Base-by-base conservation (phyloP, 805 yeast genomes). In the Candida xiaguanensis region DNA sequence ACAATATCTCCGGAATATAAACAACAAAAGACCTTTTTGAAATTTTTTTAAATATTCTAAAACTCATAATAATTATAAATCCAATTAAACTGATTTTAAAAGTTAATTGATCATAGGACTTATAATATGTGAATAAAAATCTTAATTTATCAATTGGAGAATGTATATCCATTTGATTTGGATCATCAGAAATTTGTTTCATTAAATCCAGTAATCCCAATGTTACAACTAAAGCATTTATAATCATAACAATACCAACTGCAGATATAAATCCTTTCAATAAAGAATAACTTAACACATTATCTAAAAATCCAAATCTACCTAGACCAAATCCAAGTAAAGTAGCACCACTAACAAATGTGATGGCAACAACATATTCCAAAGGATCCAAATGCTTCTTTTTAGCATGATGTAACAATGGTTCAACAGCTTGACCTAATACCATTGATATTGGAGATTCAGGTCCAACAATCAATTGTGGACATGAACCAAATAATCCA, bases 1-100 rank as follows among this genome's bases (percentile, higher is more conserved):
- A 50, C 41, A 91, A 65, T 27, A 91, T 90, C 48, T 91, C 98
- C 0, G 99, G 98, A 23, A 93, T 59, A 43, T 83, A 85, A 0
- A 80, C 71, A 8, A 78, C 70, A 5, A 38, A 36, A 42, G 47
- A 45, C 19, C 44, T 56, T 3, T 52, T 42, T 3, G 60, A 61
- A 36, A 58, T 49, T 20, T 69, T 50, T 48, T 62, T 64, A 40
- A 66, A 62, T 48, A 73, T 72, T 17, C 73, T 32, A 2, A 61
- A 34, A 16, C 78, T 65, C 43, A 77, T 51, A 2, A 64, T 47
- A 11, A 78, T 39, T 11, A 84, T 31, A 37, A 89, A 74, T 1
- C 85, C 73, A 1, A 63, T 44, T 2, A 73, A 41, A 38, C 95
- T 80, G 8, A 89, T 70, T 14, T 72, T 52, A 1, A 84, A 65